Conservation (phyloP, 2,329 filamentous ascomycete genomes). For the Colletotrichum sp. region DNA sequence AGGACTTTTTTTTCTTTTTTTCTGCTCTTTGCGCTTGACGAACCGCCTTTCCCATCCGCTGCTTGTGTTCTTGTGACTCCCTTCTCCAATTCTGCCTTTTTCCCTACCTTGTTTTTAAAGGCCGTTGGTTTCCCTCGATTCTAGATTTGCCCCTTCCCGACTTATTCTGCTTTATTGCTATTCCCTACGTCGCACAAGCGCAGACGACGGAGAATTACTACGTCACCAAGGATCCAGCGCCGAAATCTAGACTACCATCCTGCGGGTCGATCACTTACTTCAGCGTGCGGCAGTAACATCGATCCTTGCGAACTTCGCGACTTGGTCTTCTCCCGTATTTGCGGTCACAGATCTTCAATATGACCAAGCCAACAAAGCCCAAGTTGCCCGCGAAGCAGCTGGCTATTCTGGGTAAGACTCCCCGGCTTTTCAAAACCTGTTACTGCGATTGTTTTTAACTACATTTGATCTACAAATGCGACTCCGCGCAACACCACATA, state of each 20-base stretch:
- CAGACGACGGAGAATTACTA: background rate
- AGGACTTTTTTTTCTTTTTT: background rate
- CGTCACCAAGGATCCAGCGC: background rate
- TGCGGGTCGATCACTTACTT: background rate
- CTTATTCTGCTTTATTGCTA: background rate
- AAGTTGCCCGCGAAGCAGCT: conserved; percentile 81
- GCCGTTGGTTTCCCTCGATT: background rate
- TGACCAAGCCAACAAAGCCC: conserved; percentile 40
- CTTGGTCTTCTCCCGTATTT: background rate
- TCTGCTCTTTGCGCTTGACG: conserved; percentile 11
- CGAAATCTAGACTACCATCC: background rate
- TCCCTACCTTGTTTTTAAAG: background rate
- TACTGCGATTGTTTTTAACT: background rate
- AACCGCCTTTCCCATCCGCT: background rate
- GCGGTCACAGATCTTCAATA: conserved; percentile 13
- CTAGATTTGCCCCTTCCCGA: background rate
- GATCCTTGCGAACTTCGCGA: background rate
- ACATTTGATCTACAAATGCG: background rate
- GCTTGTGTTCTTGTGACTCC: conserved; percentile 15
- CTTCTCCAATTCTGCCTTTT: background rate
- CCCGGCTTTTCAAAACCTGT: conserved; percentile 17
- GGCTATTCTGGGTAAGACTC: conserved; percentile 72
- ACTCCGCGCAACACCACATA: background rate
- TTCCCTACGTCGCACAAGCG: background rate
- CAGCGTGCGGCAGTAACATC: background rate